Evolutionary conservation across 805 yeast genomes (phyloP).

Genomic region (Barnettozyma wickerhamii): DNA sequence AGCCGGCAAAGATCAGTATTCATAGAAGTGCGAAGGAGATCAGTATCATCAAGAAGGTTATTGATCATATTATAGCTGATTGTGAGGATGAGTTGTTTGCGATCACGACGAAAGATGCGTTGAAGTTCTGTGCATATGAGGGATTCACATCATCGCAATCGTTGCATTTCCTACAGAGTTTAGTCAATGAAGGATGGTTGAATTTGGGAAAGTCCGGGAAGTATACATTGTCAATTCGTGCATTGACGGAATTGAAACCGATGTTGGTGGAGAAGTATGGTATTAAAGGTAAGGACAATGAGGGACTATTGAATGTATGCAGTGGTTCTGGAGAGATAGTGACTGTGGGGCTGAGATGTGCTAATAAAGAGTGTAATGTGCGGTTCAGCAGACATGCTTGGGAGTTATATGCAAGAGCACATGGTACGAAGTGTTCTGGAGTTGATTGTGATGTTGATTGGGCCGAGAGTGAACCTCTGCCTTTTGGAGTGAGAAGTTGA

Average conservation of each 20-base stretch:
- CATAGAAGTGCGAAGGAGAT: constrained; percentile 35
- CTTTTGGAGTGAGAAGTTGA: too few relatives aligned
- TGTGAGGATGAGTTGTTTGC: constrained; percentile 27
- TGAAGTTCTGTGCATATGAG: constrained; percentile 16
- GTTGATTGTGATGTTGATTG: constrained; percentile 22
- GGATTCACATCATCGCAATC: constrained; percentile 36
- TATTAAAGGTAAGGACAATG: constrained; percentile 16
- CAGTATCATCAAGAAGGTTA: constrained; percentile 35
- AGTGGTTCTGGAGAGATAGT: constrained; percentile 48
- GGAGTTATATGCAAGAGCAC: constrained; percentile 33
- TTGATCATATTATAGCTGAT: constrained; percentile 33
- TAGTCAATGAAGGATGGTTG: constrained; percentile 54
- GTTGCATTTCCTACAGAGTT: constrained; percentile 31
- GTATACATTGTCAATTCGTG: constrained; percentile 35
- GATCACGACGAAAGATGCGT: constrained; percentile 27
- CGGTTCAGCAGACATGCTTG: constrained; percentile 49
- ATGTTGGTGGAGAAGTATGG: constrained; percentile 43
- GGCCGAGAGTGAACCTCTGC: constrained; percentile 14
- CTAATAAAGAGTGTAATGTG: constrained; percentile 29
- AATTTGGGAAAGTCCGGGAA: constrained; percentile 29
- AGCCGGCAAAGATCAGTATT: constrained; percentile 31
- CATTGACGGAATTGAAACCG: constrained; percentile 43
- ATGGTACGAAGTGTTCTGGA: constrained; percentile 32
- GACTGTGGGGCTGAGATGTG: constrained; percentile 47
- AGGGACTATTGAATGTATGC: constrained; percentile 41